phyloP scores from a whole-genome alignment of 106 monocot species.

The Dioscorea zingiberensis region DNA sequence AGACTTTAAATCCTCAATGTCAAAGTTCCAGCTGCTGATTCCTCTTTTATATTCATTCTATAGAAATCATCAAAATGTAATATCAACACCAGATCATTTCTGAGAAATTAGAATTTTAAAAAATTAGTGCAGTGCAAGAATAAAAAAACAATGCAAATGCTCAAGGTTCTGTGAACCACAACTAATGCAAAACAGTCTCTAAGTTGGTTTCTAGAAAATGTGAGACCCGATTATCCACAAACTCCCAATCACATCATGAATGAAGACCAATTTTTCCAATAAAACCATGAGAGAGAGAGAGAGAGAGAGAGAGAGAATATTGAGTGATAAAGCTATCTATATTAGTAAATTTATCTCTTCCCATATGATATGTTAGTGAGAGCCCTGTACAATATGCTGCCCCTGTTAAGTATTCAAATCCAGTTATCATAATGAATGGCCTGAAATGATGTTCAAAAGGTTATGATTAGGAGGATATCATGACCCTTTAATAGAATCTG shows the following conservation, averaged over 20 bases:
- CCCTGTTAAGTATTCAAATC: too few relatives aligned
- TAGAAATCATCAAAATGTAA: background rate
- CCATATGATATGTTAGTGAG: too few relatives aligned
- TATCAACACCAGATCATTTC: background rate
- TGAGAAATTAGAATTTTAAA: background rate
- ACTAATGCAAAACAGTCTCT: background rate
- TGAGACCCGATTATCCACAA: too few relatives aligned
- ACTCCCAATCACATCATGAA: background rate
- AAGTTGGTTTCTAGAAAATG: background rate
- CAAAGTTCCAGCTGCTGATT: constrained; percentile 80
- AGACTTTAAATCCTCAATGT: constrained; percentile 57
- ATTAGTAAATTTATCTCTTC: too few relatives aligned
- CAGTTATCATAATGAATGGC: too few relatives aligned
- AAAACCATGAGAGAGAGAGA: too few relatives aligned
- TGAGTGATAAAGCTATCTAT: too few relatives aligned
- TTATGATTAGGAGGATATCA: background rate
- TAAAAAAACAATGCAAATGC: background rate
- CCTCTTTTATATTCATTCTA: constrained; percentile 73
- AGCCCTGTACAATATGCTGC: too few relatives aligned
- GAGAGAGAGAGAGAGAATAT: too few relatives aligned
- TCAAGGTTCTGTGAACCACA: background rate
- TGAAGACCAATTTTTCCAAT: too few relatives aligned
- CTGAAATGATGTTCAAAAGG: too few relatives aligned
- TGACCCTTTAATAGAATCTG: background rate
- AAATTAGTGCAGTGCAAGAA: background rate